Evolutionary conservation across 2,329 filamentous ascomycete genomes (phyloP).

Genomic region (Fusarium humuli): DNA sequence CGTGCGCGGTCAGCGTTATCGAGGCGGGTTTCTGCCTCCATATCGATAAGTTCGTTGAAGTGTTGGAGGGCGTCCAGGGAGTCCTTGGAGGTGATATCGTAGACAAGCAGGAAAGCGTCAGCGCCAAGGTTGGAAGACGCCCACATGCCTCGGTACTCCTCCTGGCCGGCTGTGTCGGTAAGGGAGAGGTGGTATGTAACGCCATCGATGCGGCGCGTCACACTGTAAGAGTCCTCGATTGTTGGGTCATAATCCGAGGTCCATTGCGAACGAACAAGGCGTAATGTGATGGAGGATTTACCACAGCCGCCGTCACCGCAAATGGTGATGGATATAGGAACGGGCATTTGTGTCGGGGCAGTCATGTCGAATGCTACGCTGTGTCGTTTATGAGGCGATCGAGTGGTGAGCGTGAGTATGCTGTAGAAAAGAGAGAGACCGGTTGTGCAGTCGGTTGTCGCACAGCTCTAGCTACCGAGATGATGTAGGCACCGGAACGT

Average conservation of each 20-base stretch:
- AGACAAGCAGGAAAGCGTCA: conserved; percentile 87
- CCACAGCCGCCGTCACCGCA: conserved; percentile 88
- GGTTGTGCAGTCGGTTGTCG: not conserved
- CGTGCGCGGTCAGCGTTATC: conserved; percentile 70
- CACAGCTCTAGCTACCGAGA: conserved; percentile 18
- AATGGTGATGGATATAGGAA: conserved; percentile 80
- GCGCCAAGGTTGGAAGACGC: conserved; percentile 80
- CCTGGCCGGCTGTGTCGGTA: conserved; percentile 89
- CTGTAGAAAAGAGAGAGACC: conserved; percentile 1
- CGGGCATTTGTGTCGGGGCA: conserved; percentile 50
- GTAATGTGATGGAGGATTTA: conserved; percentile 86
- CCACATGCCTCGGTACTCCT: conserved; percentile 91
- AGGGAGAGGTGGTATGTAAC: conserved; percentile 82
- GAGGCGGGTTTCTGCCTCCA: conserved; percentile 77
- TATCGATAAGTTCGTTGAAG: conserved; percentile 86
- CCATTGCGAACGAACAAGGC: conserved; percentile 85
- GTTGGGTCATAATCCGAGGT: conserved; percentile 85
- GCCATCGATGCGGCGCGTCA: conserved; percentile 83
- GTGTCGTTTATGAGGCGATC: not conserved
- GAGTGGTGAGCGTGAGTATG: not conserved
- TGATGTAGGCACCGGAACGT: conserved; percentile 20
- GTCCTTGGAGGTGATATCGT: conserved; percentile 81
- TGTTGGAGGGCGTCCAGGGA: conserved; percentile 79
- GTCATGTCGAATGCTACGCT: conserved; percentile 31
- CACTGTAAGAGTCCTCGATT: conserved; percentile 86